These are phyloP conservation scores for Phaffomyces thermotolerans DNA, from an alignment of 805 yeast genomes.

Conservation along the genomic window DNA sequence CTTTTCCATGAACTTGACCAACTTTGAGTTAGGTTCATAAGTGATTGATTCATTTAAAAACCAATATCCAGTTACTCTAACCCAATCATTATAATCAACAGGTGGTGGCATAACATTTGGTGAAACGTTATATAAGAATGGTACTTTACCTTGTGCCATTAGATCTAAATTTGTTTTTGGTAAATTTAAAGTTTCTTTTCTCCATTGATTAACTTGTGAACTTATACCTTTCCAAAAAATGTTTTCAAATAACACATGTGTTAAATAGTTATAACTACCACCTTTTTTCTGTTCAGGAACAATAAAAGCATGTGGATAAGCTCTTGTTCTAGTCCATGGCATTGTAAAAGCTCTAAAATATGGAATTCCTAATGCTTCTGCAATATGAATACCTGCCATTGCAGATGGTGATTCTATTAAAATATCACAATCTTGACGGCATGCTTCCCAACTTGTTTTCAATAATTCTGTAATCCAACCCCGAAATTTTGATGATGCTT, in stretches of 20 bases:
- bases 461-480: constrained; percentile 79
- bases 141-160: constrained; percentile 72
- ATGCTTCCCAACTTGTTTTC: constrained; percentile 75
- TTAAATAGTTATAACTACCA: constrained; percentile 85
- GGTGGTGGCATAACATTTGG: constrained; percentile 89
- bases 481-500: constrained; percentile 72
- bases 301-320: constrained; percentile 93
- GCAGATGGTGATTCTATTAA: constrained; percentile 94
- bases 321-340: constrained; percentile 97
- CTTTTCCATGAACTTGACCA: constrained; percentile 49
- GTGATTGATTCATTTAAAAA: constrained; percentile 60
- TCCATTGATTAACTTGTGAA: constrained; percentile 82
- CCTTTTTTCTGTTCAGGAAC: constrained; percentile 92
- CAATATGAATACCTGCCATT: constrained; percentile 92
- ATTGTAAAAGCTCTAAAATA: constrained; percentile 93
- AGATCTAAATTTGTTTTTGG: constrained; percentile 62
- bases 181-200: constrained; percentile 56
- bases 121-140: constrained; percentile 83
- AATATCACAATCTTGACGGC: constrained; percentile 63
- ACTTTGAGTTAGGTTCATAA: constrained; percentile 49
- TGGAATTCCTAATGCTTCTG: constrained; percentile 85
- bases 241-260: constrained; percentile 89
- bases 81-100: constrained; percentile 91
- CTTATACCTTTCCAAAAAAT: constrained; percentile 91
- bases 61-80: constrained; percentile 96